phyloP scores from a whole-genome alignment of 2,329 filamentous ascomycete genomes.

The Alternaria sp. region DNA sequence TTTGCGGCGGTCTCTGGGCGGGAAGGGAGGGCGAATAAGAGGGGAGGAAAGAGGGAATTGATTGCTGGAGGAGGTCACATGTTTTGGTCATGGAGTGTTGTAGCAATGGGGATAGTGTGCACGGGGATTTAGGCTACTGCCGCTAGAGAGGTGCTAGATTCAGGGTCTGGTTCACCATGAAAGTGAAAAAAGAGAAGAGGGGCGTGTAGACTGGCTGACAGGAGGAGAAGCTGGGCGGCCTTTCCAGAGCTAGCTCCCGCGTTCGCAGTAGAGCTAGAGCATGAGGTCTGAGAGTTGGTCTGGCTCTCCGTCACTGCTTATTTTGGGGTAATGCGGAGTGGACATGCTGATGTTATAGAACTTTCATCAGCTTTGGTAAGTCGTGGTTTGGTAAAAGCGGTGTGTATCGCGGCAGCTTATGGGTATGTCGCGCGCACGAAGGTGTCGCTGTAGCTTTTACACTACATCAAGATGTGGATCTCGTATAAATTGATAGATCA shows the following conservation, averaged over 20 bases:
- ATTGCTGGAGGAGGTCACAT: not conserved
- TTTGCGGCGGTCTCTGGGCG: not conserved
- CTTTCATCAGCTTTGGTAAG: not conserved
- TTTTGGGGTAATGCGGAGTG: no score
- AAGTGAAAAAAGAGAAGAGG: not conserved
- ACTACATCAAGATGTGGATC: not conserved
- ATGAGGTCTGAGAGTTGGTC: not conserved
- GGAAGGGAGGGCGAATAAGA: not conserved
- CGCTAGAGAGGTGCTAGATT: not conserved
- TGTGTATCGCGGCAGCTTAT: not conserved
- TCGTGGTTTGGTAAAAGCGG: not conserved
- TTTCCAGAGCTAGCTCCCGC: not conserved
- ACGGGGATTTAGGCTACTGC: not conserved
- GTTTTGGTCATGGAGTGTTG: not conserved
- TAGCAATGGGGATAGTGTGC: not conserved
- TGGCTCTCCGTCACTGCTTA: not conserved
- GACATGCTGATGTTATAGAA: not conserved
- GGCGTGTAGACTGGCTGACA: not conserved
- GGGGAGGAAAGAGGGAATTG: not conserved
- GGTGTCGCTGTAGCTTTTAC: not conserved
- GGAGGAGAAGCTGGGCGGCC: not conserved
- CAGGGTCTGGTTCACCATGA: not conserved
- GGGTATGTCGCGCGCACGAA: not conserved
- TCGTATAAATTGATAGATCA: not conserved
- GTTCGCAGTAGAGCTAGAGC: not conserved